Percentiles rank a stretch among this genome's conserved stretches.
Evolutionary conservation across 2,329 filamentous ascomycete species (phyloP).

Genomic region (Aspergillus brunneoviolaceus): DNA sequence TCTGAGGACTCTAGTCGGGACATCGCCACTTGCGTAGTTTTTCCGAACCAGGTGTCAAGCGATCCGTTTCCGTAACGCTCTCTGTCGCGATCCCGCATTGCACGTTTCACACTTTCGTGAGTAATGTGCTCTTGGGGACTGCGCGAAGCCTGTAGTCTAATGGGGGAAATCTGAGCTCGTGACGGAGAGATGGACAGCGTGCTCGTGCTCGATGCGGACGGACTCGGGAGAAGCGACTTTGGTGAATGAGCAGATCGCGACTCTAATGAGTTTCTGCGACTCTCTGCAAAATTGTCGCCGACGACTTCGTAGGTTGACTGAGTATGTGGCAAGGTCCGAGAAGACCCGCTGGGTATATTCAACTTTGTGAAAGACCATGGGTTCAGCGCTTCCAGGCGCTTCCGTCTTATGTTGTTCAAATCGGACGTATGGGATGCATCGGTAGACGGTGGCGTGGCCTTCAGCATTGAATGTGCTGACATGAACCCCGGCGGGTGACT

Average conservation of each 20-base stretch:
- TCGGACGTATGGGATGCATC: not conserved
- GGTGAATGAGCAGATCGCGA: not conserved
- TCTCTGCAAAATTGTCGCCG: not conserved
- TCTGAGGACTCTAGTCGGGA: not conserved
- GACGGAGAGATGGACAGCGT: constrained; percentile 12
- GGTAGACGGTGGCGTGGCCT: not conserved
- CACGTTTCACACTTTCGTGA: constrained; percentile 4
- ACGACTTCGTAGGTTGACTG: not conserved
- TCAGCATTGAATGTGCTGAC: not conserved
- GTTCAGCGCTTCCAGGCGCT: constrained; percentile 22
- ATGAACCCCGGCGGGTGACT: not conserved
- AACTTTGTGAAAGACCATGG: constrained; percentile 40
- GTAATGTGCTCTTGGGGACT: not conserved
- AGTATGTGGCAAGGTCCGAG: not conserved
- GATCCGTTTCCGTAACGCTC: constrained; percentile 27
- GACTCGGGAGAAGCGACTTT: constrained; percentile 18
- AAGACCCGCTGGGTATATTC: constrained; percentile 19
- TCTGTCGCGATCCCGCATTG: constrained; percentile 19
- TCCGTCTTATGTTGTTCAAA: not conserved
- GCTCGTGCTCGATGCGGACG: constrained; percentile 16
- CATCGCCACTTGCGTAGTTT: constrained; percentile 11
- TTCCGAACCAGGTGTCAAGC: constrained; percentile 35
- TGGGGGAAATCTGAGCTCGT: constrained; percentile 11
- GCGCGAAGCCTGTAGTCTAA: not conserved
- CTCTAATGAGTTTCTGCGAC: not conserved